phyloP scores from a whole-genome alignment of 305 asterid species.

The Lippia alba region DNA sequence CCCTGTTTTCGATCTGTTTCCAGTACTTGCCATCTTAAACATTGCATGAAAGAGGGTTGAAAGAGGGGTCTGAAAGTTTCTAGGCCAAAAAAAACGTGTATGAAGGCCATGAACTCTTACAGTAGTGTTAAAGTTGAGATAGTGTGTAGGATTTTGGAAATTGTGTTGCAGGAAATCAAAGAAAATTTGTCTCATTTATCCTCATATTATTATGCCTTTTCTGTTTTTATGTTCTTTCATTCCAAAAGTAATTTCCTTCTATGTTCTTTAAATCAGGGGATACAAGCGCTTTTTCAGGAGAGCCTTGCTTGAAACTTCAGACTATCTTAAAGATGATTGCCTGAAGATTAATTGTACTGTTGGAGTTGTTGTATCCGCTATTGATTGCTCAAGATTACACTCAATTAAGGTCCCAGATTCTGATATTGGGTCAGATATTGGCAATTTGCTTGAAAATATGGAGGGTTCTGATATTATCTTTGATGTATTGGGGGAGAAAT shows the following conservation, averaged over 20 bases:
- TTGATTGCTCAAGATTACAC: slow-evolving; percentile 65
- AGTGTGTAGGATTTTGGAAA: neutral
- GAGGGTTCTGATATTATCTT: slow-evolving; percentile 74
- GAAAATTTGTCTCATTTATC: neutral
- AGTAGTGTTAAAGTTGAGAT: slow-evolving; percentile 1
- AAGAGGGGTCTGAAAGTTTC: neutral
- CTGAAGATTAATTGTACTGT: slow-evolving; percentile 86
- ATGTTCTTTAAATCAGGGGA: slow-evolving; percentile 60
- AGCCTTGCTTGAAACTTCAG: slow-evolving; percentile 71
- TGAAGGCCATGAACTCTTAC: neutral
- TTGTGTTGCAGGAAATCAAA: neutral
- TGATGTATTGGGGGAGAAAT: slow-evolving; percentile 66
- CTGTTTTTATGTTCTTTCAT: slow-evolving; percentile 12
- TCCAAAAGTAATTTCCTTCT: neutral
- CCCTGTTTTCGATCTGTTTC: too few relatives aligned
- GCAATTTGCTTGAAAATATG: slow-evolving; percentile 62
- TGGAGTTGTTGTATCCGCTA: slow-evolving; percentile 80
- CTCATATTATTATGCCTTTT: neutral
- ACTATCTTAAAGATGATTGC: slow-evolving; percentile 85
- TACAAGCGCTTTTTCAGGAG: slow-evolving; percentile 80
- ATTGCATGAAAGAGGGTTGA: too few relatives aligned
- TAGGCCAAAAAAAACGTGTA: neutral
- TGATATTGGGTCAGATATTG: slow-evolving; percentile 77
- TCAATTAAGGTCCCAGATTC: slow-evolving; percentile 80
- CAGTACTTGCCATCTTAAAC: too few relatives aligned